These are phyloP conservation scores for Eucalyptus sideroxylon DNA, from an alignment of 345 rosid species.

Conservation along the genomic window DNA sequence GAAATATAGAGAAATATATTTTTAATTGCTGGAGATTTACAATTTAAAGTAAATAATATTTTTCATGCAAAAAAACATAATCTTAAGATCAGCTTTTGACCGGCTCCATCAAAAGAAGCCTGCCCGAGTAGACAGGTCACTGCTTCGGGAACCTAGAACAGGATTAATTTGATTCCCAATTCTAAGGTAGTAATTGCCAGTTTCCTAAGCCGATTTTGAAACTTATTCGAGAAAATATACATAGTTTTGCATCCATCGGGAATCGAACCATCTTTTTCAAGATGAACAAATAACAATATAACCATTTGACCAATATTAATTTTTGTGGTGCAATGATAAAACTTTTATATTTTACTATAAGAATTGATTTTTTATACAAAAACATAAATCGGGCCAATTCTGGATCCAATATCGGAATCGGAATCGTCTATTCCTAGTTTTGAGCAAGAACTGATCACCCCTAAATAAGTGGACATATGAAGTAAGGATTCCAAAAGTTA, in stretches of 20 bases:
- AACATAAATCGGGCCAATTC: not conserved
- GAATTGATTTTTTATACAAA: too few species aligned
- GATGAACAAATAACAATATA: not conserved
- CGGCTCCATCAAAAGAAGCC: not conserved
- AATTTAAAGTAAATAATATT: rapidly evolving
- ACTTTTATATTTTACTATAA: too few species aligned
- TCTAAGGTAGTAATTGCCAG: too few species aligned
- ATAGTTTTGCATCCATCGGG: rapidly evolving
- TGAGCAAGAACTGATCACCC: rapidly evolving
- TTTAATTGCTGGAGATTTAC: rapidly evolving
- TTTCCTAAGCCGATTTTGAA: rapidly evolving
- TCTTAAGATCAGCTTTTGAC: not conserved
- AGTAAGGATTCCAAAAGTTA: not conserved
- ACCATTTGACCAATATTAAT: too few species aligned
- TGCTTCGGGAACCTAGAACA: too few species aligned
- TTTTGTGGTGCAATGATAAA: too few species aligned
- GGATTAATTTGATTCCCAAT: rapidly evolving
- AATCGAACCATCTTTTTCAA: not conserved
- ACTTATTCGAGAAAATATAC: not conserved
- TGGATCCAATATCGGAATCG: rapidly evolving
- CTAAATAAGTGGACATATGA: rapidly evolving
- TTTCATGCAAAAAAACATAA: too few species aligned
- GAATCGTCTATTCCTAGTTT: not conserved
- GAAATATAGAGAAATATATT: not conserved
- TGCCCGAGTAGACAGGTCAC: rapidly evolving